Percentiles rank a stretch among this genome's conserved stretches.
Conservation (phyloP, 2,329 filamentous ascomycete species). For the Myriosclerotinia curreyana region DNA sequence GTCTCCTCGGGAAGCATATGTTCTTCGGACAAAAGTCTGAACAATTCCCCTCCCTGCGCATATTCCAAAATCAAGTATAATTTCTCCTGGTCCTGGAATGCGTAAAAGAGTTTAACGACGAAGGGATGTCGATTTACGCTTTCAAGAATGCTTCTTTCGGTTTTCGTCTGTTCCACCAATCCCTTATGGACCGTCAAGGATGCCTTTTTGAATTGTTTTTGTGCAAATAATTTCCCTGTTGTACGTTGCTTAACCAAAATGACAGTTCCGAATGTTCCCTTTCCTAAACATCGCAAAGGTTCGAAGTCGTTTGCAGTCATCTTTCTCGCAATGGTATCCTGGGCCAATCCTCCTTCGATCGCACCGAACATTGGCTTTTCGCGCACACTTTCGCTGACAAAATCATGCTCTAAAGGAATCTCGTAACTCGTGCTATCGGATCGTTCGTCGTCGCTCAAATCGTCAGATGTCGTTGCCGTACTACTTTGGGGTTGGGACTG, state of each 20-base stretch:
- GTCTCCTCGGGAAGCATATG: slow-evolving; percentile 91
- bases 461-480: slow-evolving; percentile 35
- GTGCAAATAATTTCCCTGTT: slow-evolving; percentile 88
- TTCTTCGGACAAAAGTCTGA: slow-evolving; percentile 89
- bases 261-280: slow-evolving; percentile 94
- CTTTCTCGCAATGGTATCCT: slow-evolving; percentile 58
- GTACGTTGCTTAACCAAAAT: slow-evolving; percentile 84
- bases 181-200: slow-evolving; percentile 94
- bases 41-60: slow-evolving; percentile 93
- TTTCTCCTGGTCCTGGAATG: slow-evolving; percentile 97
- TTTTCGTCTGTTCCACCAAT: slow-evolving; percentile 95
- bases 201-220: slow-evolving; percentile 98
- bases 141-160: slow-evolving; percentile 90
- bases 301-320: slow-evolving; percentile 93
- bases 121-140: slow-evolving; percentile 96
- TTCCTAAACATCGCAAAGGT: slow-evolving; percentile 85
- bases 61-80: slow-evolving; percentile 97
- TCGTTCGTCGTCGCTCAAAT: slow-evolving; percentile 55
- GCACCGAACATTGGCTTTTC: slow-evolving; percentile 42
- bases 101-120: slow-evolving; percentile 96
- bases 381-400: slow-evolving; percentile 64
- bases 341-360: slow-evolving; percentile 53
- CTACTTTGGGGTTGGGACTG: slow-evolving; percentile 54
- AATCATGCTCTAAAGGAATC: slow-evolving; percentile 79
- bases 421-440: slow-evolving; percentile 83